These are phyloP conservation scores for Fusarium sp. DNA, from an alignment of 2,329 filamentous ascomycete genomes.

Conservation along the genomic window DNA sequence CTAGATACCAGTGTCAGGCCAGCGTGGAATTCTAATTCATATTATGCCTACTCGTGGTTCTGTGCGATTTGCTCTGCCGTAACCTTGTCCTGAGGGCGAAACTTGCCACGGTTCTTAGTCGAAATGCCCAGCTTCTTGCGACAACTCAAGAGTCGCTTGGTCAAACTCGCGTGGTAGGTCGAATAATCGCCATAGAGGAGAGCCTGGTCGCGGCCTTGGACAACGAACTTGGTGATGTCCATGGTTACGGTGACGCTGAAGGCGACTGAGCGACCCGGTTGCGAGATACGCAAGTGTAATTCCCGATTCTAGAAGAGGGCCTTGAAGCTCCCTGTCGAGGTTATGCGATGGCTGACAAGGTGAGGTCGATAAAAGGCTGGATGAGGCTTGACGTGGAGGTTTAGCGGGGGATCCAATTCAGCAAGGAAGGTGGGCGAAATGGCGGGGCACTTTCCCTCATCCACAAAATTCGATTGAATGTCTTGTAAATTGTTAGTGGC, in stretches of 20 bases:
- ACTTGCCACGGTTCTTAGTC: constrained; percentile 90
- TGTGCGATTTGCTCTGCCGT: constrained; percentile 81
- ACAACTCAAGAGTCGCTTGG: constrained; percentile 84
- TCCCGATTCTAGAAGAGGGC: not conserved
- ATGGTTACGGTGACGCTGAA: constrained; percentile 62
- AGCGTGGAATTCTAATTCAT: constrained; percentile 4
- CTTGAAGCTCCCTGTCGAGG: not conserved
- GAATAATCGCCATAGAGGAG: constrained; percentile 91
- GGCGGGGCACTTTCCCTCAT: constrained; percentile 47
- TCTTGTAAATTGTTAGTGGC: constrained; percentile 39
- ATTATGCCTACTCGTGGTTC: constrained; percentile 78
- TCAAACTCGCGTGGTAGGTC: constrained; percentile 84
- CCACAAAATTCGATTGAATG: constrained; percentile 35
- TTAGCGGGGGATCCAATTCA: constrained; percentile 45
- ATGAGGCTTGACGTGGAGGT: constrained; percentile 52
- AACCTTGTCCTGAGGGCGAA: constrained; percentile 77
- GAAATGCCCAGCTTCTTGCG: constrained; percentile 88
- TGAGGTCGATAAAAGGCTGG: constrained; percentile 37
- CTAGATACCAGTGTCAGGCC: constrained; percentile 60
- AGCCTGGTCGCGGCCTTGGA: constrained; percentile 84
- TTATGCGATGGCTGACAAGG: constrained; percentile 18
- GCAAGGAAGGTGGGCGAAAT: constrained; percentile 38
- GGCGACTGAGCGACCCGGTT: not conserved
- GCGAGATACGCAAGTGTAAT: constrained; percentile 1
- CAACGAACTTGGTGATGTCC: constrained; percentile 91